Base-by-base conservation (phyloP, 441 rosid species). In the Raphanus hybrid region DNA sequence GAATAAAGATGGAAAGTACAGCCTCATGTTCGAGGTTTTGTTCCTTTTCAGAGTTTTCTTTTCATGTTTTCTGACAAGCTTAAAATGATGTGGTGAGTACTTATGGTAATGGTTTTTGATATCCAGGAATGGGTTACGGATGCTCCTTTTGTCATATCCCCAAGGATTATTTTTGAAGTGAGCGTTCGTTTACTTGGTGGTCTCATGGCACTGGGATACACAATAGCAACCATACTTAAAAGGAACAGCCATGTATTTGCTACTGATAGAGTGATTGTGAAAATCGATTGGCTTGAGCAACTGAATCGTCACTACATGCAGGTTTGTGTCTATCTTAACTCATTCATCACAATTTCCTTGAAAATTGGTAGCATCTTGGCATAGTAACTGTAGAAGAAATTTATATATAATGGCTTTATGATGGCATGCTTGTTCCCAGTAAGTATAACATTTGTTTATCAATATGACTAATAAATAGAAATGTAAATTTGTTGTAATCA, bases 11-110 rank as follows among this genome's bases (percentile, higher is more conserved):
- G 99, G 99, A 82, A 93, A 92, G 82, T 96, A 96, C 76, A 93
- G 87, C 82, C 99, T 96, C 79, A 96, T 96, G 99, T 96, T 96
- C 83, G 99, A 96, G 99, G 99, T 96, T 79, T 78, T 29, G 34
- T 91, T 27, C 66, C 71, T 50, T 26, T 37, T 37, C 50, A 52
- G 75, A 73, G 69, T 72, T 66, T 29, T 39, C 8, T 35, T 80
- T 58, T 45, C 63, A 39, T 39, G 45, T 2, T 39, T 39, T 29
- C 41, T 37, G 9, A 34, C 74, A n/a, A n/a, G 8, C 70, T 45
- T 29, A 29, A 29, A 29, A 4, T 29, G 34, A 29, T 29, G 34
- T 29, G 34, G 34, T 29, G 34, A 29, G 34, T 29, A 3, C 34
- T 29, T 29, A 29, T 29, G 34, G 34, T 29, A 3, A 29, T 29